Percentiles rank a stretch among this genome's conserved stretches.
Conservation (phyloP, 169 alveolate genomes). For the Babesia ovata region DNA sequence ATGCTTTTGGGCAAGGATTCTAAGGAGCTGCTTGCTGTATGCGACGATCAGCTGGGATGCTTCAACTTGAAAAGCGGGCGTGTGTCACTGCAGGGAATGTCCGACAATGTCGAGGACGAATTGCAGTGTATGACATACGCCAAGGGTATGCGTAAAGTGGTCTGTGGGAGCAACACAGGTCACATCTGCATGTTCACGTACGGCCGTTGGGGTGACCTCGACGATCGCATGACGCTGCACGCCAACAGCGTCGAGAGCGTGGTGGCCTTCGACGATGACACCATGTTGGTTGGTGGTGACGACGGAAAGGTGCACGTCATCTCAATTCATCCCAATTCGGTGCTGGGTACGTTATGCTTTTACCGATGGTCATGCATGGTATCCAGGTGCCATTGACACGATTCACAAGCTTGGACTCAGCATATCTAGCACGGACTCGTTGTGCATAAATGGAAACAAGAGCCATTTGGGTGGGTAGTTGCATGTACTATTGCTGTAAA, state of each 20-base stretch:
- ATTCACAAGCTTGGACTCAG: not conserved
- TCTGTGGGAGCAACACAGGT: slow-evolving; percentile 65
- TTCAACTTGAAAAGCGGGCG: slow-evolving; percentile 44
- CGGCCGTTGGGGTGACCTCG: slow-evolving; percentile 66
- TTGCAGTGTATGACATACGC: slow-evolving; percentile 2
- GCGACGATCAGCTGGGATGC: slow-evolving; percentile 63
- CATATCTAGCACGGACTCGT: slow-evolving; percentile 32
- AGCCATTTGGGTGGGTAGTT: slow-evolving; percentile 22
- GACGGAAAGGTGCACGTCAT: slow-evolving; percentile 46
- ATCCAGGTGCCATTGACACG: slow-evolving; percentile 20
- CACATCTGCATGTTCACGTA: slow-evolving; percentile 51
- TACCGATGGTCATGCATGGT: not conserved
- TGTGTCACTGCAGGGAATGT: slow-evolving; percentile 39
- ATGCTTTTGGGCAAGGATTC: slow-evolving; percentile 19
- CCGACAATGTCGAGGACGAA: slow-evolving; percentile 65
- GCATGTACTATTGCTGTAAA: not conserved
- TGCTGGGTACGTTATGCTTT: slow-evolving; percentile 17
- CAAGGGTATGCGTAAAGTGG: slow-evolving; percentile 39
- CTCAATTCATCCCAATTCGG: slow-evolving; percentile 37
- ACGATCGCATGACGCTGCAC: slow-evolving; percentile 43
- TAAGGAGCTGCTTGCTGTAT: slow-evolving; percentile 42
- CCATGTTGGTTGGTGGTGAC: slow-evolving; percentile 55
- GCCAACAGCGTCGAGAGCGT: slow-evolving; percentile 44
- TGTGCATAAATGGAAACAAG: slow-evolving; percentile 15
- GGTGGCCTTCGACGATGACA: slow-evolving; percentile 37